Evolutionary conservation across 1,284 basidiomycete species (phyloP), one percentile per base, ranked within the genome.

Genomic region (Papiliotrema fonsecae): DNA sequence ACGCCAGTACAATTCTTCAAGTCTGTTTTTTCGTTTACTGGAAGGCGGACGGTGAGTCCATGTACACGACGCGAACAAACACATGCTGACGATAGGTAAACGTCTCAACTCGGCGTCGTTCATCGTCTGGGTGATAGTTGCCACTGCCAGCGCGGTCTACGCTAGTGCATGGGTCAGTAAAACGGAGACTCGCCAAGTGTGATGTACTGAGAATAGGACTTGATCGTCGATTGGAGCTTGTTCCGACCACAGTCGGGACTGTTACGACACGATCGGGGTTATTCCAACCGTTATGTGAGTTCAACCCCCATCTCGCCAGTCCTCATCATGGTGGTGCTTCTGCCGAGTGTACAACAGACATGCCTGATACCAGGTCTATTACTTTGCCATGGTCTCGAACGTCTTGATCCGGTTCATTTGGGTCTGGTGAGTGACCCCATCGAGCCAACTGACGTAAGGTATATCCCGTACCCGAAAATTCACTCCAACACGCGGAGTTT

Each of bases 331-430:
- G n/a, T n/a, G n/a, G n/a, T n/a, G n/a, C n/a, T n/a, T n/a, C n/a
- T n/a, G n/a, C n/a, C n/a, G n/a, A n/a, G n/a, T n/a, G n/a, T n/a
- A n/a, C n/a, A n/a, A n/a, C n/a, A n/a, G n/a, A n/a, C n/a, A n/a
- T n/a, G n/a, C n/a, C 7, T 35, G 3, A 50, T 27, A 30, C 27
- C 39, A 64, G 42, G 60, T 72, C n/a, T 78, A 78, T 58, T 78
- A 78, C 58, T 51, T 75, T 11, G 76, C 76, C 4, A 77, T 78
- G 61, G 61, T 73, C 9, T 75, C 82, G 4, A 89, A 97, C 72
- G 65, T 86, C 13, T 42, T 87, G 27, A 75, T 91, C 51, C 81
- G 91, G 30, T 94, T 90, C 69, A 75, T 80, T 27, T 97, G 89
- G 87, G 62, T 90, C 7, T 76, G 85, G 51, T 64, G 41, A 50